Percentiles rank a stretch among this genome's conserved stretches.
Conservation (phyloP, 345 rosid species). For the Luvunga scandens region DNA sequence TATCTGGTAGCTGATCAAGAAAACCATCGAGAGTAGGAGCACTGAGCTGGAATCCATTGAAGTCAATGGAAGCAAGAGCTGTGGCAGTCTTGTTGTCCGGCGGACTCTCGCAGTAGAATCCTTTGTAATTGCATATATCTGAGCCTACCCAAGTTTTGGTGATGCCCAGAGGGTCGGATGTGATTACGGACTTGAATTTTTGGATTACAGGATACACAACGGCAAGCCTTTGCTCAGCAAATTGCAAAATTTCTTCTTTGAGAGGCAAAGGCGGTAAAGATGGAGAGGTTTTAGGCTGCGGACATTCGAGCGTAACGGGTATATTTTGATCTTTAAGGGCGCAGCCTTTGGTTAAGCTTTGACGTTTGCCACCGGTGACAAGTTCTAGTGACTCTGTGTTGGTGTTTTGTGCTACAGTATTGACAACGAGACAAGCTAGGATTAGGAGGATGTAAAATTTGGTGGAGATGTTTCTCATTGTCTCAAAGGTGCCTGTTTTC, state of each 20-base stretch:
- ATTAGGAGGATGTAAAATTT: background rate
- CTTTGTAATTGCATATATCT: slow-evolving; percentile 73
- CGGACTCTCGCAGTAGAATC: slow-evolving; percentile 78
- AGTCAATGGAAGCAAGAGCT: slow-evolving; percentile 77
- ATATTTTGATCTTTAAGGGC: slow-evolving; percentile 7
- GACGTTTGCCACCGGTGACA: background rate
- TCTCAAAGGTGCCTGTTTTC: background rate
- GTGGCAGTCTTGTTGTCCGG: slow-evolving; percentile 73
- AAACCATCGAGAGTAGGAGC: slow-evolving; percentile 79
- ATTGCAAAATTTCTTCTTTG: slow-evolving; percentile 25
- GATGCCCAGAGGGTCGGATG: slow-evolving; percentile 67
- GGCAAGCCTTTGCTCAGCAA: slow-evolving; percentile 70
- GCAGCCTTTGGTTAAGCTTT: slow-evolving; percentile 13
- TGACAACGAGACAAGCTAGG: slow-evolving; percentile 5
- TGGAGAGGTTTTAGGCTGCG: slow-evolving; percentile 1
- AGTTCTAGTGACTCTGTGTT: slow-evolving; percentile 1
- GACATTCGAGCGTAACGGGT: slow-evolving; percentile 21
- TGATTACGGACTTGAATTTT: slow-evolving; percentile 60
- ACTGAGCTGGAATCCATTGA: slow-evolving; percentile 76
- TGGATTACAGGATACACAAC: slow-evolving; percentile 73
- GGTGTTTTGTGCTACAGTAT: background rate
- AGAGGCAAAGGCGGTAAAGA: slow-evolving; percentile 21
- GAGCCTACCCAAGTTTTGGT: slow-evolving; percentile 74
- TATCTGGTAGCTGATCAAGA: slow-evolving; percentile 66
- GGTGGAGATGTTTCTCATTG: slow-evolving; percentile 9